phyloP scores from a whole-genome alignment of 257 asterid genomes.

The Lycium ferocissimum region DNA sequence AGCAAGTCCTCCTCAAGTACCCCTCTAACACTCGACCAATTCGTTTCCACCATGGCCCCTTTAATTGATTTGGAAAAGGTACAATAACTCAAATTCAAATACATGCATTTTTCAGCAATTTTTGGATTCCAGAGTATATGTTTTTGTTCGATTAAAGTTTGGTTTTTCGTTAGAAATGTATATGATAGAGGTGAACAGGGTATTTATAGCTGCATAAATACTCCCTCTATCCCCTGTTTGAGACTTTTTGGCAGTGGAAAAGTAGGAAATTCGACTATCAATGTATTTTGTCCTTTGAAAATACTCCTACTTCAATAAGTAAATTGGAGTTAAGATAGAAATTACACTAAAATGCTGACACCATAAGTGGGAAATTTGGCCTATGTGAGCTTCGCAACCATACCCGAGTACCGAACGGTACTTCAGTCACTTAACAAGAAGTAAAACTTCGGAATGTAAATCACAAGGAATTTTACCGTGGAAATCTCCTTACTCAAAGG shows the following conservation, averaged over 20 bases:
- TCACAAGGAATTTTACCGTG: too few relatives aligned
- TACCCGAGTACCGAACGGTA: neutral
- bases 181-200: conserved; percentile 2
- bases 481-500: too few relatives aligned
- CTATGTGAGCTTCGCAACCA: conserved; percentile 1
- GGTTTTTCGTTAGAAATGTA: neutral
- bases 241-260: neutral
- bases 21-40: conserved; percentile 70
- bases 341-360: neutral
- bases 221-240: neutral
- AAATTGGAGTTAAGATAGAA: neutral
- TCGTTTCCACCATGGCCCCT: conserved; percentile 88
- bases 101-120: neutral
- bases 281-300: neutral
- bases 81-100: neutral
- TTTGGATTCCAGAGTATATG: neutral
- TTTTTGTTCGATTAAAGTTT: neutral
- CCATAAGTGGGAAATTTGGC: neutral
- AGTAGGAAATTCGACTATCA: neutral
- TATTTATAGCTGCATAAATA: neutral
- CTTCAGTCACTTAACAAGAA: too few relatives aligned
- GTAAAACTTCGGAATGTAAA: too few relatives aligned
- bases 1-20: conserved; percentile 36
- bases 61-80: conserved; percentile 95
- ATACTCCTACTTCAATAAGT: neutral